These are phyloP conservation scores for Phytophthora fragariaefolia DNA, from an alignment of 352 stramenopile genomes.

Conservation along the genomic window DNA sequence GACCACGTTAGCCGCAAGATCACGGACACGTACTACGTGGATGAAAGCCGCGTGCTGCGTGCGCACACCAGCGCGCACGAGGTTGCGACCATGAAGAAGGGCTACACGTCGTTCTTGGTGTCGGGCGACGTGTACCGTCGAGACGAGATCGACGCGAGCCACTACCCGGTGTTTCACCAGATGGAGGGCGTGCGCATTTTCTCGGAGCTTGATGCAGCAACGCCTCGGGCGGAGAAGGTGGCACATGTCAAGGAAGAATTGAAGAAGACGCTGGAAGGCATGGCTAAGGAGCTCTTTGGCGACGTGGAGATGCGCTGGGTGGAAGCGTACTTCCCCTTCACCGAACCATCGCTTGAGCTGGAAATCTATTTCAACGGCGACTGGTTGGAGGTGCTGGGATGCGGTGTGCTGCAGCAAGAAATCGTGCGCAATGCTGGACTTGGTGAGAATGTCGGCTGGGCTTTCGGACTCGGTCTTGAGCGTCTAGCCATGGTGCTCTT, in stretches of 20 bases:
- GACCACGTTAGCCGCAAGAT: slow-evolving; percentile 89
- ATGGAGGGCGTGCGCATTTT: slow-evolving; percentile 99
- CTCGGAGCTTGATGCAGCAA: slow-evolving; percentile 66
- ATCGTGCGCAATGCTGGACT: slow-evolving; percentile 92
- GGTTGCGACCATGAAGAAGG: slow-evolving; percentile 88
- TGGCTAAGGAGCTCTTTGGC: slow-evolving; percentile 93
- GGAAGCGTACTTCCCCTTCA: slow-evolving; percentile 99
- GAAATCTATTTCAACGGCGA: slow-evolving; percentile 98
- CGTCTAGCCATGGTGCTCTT: slow-evolving; percentile 99
- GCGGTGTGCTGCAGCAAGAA: slow-evolving; percentile 96
- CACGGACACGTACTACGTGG: slow-evolving; percentile 93
- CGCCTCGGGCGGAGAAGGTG: slow-evolving; percentile 74
- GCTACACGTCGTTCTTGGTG: slow-evolving; percentile 92
- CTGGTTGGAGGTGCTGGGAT: slow-evolving; percentile 99
- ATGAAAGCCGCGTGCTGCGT: slow-evolving; percentile 80
- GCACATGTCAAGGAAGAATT: slow-evolving; percentile 93
- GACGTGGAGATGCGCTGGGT: slow-evolving; percentile 97
- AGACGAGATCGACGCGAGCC: slow-evolving; percentile 98
- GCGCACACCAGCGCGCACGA: slow-evolving; percentile 96
- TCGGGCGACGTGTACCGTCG: slow-evolving; percentile 97
- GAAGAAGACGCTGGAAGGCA: slow-evolving; percentile 94
- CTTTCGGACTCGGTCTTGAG: slow-evolving; percentile 98
- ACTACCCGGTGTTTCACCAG: slow-evolving; percentile 99
- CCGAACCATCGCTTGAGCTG: slow-evolving; percentile 97
- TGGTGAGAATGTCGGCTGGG: slow-evolving; percentile 94